Base-by-base conservation (phyloP, 2,329 filamentous ascomycete species). In the Leptographium wingfieldii region DNA sequence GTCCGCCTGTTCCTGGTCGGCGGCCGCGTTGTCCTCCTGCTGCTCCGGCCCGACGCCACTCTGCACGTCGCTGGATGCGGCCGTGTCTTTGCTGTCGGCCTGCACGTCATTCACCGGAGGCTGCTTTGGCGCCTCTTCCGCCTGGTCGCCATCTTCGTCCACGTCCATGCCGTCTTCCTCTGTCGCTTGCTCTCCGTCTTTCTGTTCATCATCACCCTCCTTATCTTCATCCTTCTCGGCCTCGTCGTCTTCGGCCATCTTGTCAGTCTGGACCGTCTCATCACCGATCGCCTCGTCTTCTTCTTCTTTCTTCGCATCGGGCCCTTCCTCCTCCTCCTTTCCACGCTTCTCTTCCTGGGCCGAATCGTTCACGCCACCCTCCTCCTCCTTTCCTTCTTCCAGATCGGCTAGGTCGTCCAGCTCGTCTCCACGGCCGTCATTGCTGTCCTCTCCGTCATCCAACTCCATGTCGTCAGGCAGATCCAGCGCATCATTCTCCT, bases 401-500 rank as follows among this genome's bases (percentile, higher is more conserved):
- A 81, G 77, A 58, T 81, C 60, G 2, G 35, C 35, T 10, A 61
- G 55, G 59, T 83, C 76, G 60, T 84, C 81, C 56, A 87, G 69
- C 22, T 80, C 77, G 63, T 85, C 81, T 2, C 14, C 52, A 46
- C 78, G 78, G 16, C 78, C 80, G 14, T 75, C 73, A 35, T 73
- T 75, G 5, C 80, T 80, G n/a, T 80, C 77, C 33, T 81, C 76
- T 38, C 82, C 80, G 33, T 88, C 80, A 60, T 95, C 86, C 77
- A 96, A 80, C 60, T 95, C 85, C 78, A 96, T 87, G 64, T 96
- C 90, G 51, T 96, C 91, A 0, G 91, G 91, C 27, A 96, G 77
- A 54, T 92, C 90, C 62, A 96, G 77, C 2, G 86, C 85, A 62
- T 95, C 85, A 66, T 90, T 86, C 69, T 96, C 87, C 66, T 92